These are phyloP conservation scores for Starmera pachycereana DNA, from an alignment of 805 yeast species.

Conservation along the genomic window DNA sequence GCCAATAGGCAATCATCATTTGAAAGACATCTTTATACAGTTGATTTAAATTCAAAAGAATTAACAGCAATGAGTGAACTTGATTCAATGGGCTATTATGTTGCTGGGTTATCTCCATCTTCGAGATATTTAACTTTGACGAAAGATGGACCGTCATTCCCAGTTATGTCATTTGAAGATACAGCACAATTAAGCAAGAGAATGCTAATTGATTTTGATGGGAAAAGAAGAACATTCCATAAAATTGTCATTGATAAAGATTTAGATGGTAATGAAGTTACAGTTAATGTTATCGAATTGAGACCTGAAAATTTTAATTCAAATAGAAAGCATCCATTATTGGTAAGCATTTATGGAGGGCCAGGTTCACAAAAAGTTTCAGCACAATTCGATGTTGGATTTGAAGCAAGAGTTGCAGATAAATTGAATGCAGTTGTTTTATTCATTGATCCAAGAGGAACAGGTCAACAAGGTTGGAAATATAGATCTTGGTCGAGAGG, in stretches of 20 bases:
- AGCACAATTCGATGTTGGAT: constrained; percentile 36
- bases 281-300: constrained; percentile 48
- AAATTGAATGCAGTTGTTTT: constrained; percentile 50
- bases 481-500: constrained; percentile 45
- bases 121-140: constrained; percentile 39
- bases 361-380: constrained; percentile 63
- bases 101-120: constrained; percentile 44
- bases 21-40: constrained; percentile 47
- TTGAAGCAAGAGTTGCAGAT: constrained; percentile 51
- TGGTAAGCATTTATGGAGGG: constrained; percentile 69
- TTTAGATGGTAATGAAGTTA: constrained; percentile 11
- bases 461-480: constrained; percentile 71
- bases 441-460: constrained; percentile 72
- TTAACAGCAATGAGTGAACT: constrained; percentile 20
- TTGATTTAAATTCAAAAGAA: constrained; percentile 24
- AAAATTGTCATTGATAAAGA: constrained; percentile 12
- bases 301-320: constrained; percentile 48
- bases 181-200: constrained; percentile 1
- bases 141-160: constrained; percentile 15
- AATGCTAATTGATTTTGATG: constrained; percentile 10
- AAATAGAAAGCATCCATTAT: constrained; percentile 42
- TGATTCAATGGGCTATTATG: constrained; percentile 33
- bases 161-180: constrained; percentile 8
- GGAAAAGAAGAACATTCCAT: constrained; percentile 11
- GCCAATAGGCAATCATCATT: constrained; percentile 44